A percentile compares a stretch with the other conserved stretches of the same genome.
phyloP scores from a whole-genome alignment of 768 basidiomycete species.

The Hortiboletus flavorubellus region DNA sequence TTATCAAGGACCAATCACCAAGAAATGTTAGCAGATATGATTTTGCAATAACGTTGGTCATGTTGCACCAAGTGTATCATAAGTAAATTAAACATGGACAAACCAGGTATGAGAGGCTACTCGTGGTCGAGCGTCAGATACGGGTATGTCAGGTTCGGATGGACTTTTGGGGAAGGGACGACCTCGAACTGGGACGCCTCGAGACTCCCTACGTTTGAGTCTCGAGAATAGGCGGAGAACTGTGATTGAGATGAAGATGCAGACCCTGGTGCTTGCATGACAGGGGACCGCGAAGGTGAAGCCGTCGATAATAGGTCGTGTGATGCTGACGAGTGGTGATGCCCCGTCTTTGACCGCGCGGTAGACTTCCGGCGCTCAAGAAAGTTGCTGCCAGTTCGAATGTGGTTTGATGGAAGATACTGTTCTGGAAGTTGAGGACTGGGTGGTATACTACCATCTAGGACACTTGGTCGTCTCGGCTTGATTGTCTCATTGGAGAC shows the following conservation, averaged over 20 bases:
- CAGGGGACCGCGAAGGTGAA: conserved; percentile 11
- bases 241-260: conserved; percentile 30
- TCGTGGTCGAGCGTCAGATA: conserved; percentile 52
- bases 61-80: conserved; percentile 11
- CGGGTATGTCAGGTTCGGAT: conserved; percentile 49
- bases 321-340: conserved; percentile 28
- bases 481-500: conserved; percentile 36
- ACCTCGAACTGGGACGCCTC: conserved; percentile 69
- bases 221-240: conserved; percentile 21
- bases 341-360: conserved; percentile 18
- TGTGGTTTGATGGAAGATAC: conserved; percentile 35
- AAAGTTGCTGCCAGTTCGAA: conserved; percentile 30
- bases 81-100: conserved; percentile 15
- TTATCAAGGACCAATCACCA: conserved; percentile 3
- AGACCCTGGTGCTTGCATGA: conserved; percentile 19
- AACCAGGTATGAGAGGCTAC: conserved; percentile 17
- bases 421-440: conserved; percentile 61
- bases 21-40: conserved; percentile 10
- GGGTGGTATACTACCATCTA: conserved; percentile 50
- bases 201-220: conserved; percentile 37
- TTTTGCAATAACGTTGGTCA: conserved; percentile 14
- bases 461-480: conserved; percentile 44
- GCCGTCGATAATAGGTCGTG: conserved; percentile 26
- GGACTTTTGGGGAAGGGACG: conserved; percentile 48
- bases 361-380: conserved; percentile 27